Conservation (phyloP, 2,329 filamentous ascomycete species). For the Colletotrichum sp. region DNA sequence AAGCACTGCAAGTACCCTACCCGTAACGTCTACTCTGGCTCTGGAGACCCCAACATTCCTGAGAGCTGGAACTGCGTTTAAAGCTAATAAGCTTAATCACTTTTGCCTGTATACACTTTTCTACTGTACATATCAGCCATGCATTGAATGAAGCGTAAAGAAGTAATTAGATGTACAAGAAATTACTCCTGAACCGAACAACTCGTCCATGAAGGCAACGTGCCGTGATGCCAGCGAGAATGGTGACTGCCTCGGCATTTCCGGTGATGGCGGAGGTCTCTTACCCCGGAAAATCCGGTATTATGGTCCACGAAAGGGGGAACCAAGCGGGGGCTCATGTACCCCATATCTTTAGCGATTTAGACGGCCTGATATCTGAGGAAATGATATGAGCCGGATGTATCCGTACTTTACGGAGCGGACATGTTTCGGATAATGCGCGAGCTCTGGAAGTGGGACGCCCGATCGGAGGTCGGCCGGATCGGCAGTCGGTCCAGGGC, state of each 20-base stretch:
- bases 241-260: not conserved
- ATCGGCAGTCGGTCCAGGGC: not conserved
- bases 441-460: not conserved
- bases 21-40: conserved; percentile 32
- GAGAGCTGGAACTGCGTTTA: conserved; percentile 23
- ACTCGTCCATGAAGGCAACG: not conserved
- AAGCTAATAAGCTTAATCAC: not conserved
- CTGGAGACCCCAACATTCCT: conserved; percentile 13
- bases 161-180: not conserved
- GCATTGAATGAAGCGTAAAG: not conserved
- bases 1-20: conserved; percentile 39
- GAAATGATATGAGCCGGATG: not conserved
- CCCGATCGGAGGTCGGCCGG: not conserved
- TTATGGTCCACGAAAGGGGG: rapidly evolving
- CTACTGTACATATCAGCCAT: not conserved
- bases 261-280: not conserved
- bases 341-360: not conserved
- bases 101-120: not conserved
- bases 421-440: too few relatives aligned
- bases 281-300: not conserved
- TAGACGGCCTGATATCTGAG: not conserved
- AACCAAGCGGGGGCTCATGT: not conserved
- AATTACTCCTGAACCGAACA: not conserved
- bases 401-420: too few relatives aligned
- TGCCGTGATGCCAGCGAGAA: rapidly evolving